Percentiles rank a stretch among this genome's conserved stretches.
Conservation (phyloP, 371 early-diverging fungal species). For the Haplosporangium sp. region DNA sequence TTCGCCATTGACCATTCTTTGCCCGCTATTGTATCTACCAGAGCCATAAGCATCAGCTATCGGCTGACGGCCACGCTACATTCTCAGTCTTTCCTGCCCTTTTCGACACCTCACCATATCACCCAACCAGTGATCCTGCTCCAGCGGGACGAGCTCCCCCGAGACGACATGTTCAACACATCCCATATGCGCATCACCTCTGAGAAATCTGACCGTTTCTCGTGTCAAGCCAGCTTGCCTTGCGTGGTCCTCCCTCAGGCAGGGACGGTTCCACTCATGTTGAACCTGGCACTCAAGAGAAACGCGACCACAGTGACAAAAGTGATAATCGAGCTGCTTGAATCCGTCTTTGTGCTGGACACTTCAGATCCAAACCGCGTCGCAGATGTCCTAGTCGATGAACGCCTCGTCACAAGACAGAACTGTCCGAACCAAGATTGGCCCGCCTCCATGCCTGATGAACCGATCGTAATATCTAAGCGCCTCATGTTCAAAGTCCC, state of each 20-base stretch:
- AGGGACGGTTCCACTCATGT: constrained; percentile 27
- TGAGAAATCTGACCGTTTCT: constrained; percentile 15
- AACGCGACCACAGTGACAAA: constrained; percentile 32
- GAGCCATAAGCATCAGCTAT: constrained; percentile 27
- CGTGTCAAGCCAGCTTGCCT: constrained; percentile 27
- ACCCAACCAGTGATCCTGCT: constrained; percentile 34
- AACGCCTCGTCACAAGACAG: constrained; percentile 41
- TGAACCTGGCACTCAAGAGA: constrained; percentile 30
- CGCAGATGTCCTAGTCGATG: constrained; percentile 14
- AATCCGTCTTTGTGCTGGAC: constrained; percentile 16
- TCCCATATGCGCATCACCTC: constrained; percentile 11
- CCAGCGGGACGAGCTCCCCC: constrained; percentile 31
- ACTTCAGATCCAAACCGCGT: background rate
- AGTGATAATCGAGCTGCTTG: constrained; percentile 35
- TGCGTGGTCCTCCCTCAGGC: constrained; percentile 39
- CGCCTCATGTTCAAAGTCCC: constrained; percentile 51
- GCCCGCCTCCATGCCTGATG: constrained; percentile 28
- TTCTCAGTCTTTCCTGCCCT: constrained; percentile 22
- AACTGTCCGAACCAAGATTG: constrained; percentile 37
- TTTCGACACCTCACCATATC: constrained; percentile 12
- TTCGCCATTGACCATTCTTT: constrained; percentile 15
- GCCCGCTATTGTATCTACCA: constrained; percentile 32
- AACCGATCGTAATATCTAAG: constrained; percentile 26
- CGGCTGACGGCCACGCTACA: constrained; percentile 41
- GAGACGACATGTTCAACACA: constrained; percentile 30